Percentiles rank a stretch among this genome's conserved stretches.
phyloP scores from a whole-genome alignment of 495 filamentous ascomycete genomes.

The Ramalina peruviana region DNA sequence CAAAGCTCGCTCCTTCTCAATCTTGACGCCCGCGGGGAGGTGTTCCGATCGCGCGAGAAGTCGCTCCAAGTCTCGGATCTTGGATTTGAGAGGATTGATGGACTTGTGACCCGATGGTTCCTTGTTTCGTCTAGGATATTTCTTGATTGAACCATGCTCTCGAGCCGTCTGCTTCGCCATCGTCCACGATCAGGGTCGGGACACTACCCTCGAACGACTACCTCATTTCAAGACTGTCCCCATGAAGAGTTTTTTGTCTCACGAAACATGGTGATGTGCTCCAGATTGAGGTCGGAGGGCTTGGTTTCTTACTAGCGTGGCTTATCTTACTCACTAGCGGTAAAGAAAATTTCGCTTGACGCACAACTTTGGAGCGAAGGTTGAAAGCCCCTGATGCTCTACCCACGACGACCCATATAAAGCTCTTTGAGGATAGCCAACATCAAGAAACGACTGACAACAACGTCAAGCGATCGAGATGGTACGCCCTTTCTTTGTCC shows the following conservation, averaged over 20 bases:
- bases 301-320: not conserved
- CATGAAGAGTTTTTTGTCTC: no score
- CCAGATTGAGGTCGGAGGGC: no score
- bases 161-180: not conserved
- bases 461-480: constrained; percentile 21
- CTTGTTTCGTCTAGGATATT: not conserved
- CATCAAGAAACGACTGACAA: constrained; percentile 26
- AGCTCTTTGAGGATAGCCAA: constrained; percentile 55
- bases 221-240: no score
- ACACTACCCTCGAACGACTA: not conserved
- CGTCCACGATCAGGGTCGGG: not conserved
- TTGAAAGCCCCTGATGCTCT: not conserved
- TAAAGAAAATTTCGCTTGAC: constrained; percentile 11
- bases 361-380: constrained; percentile 8
- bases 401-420: not conserved
- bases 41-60: constrained; percentile 45
- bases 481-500: constrained; percentile 15
- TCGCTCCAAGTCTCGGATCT: constrained; percentile 43
- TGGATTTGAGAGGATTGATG: constrained; percentile 13
- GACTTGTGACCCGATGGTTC: constrained; percentile 2
- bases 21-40: constrained; percentile 59
- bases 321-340: not conserved
- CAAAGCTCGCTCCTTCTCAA: constrained; percentile 71
- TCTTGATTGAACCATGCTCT: not conserved
- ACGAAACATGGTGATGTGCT: no score